Evolutionary conservation across 192 early-diverging fungal species (phyloP).

Genomic region (Coemansia asiatica): DNA sequence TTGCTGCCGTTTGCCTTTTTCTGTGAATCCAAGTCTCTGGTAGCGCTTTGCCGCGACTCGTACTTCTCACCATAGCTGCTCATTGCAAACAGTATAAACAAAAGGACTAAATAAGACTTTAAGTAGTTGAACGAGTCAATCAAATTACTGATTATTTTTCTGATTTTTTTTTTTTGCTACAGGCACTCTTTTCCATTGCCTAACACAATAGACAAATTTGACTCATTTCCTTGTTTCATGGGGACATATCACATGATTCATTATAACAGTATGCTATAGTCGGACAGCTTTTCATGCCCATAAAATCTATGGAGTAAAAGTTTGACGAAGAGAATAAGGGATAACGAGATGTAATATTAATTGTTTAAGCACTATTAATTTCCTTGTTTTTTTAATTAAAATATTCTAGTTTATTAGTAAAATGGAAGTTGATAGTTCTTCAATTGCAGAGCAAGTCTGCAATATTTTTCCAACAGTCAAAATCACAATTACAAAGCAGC

Average conservation of each 20-base stretch:
- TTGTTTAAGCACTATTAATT: too few species aligned
- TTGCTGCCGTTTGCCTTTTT: not conserved
- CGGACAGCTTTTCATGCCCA: too few species aligned
- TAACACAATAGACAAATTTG: not conserved
- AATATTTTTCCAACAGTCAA: conserved; percentile 15
- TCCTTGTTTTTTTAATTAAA: too few species aligned
- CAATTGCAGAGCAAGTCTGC: not conserved
- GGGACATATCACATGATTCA: conserved; percentile 15
- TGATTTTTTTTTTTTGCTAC: not conserved
- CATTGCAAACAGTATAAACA: conserved; percentile 12
- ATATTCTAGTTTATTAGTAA: too few species aligned
- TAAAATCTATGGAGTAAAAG: too few species aligned
- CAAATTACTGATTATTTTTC: too few species aligned
- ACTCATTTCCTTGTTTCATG: conserved; percentile 1
- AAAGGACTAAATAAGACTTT: too few species aligned
- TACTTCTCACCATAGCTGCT: conserved; percentile 52
- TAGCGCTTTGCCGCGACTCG: conserved; percentile 49
- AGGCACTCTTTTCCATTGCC: not conserved
- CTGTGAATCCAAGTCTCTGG: conserved; percentile 16
- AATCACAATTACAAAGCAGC: conserved; percentile 43
- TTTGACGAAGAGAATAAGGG: too few species aligned
- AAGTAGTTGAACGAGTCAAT: too few species aligned
- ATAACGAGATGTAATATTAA: too few species aligned
- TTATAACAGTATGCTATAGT: too few species aligned
- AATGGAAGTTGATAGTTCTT: too few species aligned